Evolutionary conservation across 495 filamentous ascomycete species (phyloP).

Genomic region (Aspergillus cristatus): DNA sequence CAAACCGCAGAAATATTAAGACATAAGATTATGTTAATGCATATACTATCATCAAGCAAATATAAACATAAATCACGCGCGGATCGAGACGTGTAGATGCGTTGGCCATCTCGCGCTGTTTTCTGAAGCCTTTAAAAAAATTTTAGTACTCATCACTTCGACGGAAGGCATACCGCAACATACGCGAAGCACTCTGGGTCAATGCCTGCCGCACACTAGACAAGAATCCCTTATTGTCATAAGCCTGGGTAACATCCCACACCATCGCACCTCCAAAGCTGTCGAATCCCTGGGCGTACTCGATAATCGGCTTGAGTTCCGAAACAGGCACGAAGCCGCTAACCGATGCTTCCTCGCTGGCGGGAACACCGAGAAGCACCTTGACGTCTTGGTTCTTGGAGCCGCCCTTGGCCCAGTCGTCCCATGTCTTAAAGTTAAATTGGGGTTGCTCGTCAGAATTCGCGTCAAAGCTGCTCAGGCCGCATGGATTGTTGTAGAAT

Average conservation of each 20-base stretch:
- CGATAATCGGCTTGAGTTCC: slow-evolving; percentile 38
- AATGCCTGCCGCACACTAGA: no score
- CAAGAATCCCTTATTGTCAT: slow-evolving; percentile 50
- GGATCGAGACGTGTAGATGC: no score
- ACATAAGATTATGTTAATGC: no score
- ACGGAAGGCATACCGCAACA: no score
- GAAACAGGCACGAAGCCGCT: slow-evolving; percentile 45
- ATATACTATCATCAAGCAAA: no score
- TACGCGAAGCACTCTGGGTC: no score
- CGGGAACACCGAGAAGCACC: slow-evolving; percentile 58
- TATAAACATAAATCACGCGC: no score
- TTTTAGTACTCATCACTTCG: no score
- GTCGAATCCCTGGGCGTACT: slow-evolving; percentile 41
- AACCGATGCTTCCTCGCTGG: slow-evolving; percentile 46
- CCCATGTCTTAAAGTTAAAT: slow-evolving; percentile 65
- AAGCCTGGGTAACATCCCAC: slow-evolving; percentile 60
- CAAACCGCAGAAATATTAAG: no score
- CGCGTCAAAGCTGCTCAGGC: slow-evolving; percentile 41
- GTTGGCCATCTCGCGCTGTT: no score
- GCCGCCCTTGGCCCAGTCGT: slow-evolving; percentile 55
- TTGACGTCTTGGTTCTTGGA: slow-evolving; percentile 55
- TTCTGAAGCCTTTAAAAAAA: no score
- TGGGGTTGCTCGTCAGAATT: slow-evolving; percentile 39
- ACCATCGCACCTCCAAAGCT: slow-evolving; percentile 66
- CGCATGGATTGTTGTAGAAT: slow-evolving; percentile 72